Conservation (phyloP, 2,329 filamentous ascomycete genomes). For the Aspergillus eucalypticola region DNA sequence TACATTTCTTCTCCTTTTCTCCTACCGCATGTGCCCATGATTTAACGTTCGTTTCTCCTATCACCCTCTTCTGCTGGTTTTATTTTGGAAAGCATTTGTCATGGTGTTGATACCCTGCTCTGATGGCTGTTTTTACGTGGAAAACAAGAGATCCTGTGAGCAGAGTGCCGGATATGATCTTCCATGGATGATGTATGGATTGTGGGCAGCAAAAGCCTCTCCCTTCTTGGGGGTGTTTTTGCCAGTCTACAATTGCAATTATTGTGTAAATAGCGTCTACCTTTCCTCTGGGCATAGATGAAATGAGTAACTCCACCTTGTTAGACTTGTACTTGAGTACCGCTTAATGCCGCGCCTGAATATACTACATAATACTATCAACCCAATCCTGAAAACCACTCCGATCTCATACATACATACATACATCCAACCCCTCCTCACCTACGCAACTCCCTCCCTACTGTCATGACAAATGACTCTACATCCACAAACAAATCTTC, state of each 20-base stretch:
- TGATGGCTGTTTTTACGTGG: constrained; percentile 32
- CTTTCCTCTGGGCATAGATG: constrained; percentile 35
- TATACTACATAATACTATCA: not conserved
- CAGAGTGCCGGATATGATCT: constrained; percentile 13
- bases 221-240: not conserved
- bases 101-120: constrained; percentile 47
- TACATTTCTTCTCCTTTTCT: constrained; percentile 14
- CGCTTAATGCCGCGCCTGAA: not conserved
- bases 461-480: too few species aligned
- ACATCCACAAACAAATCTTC: constrained; percentile 91
- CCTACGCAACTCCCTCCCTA: not conserved
- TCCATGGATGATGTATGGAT: not conserved
- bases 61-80: constrained; percentile 14
- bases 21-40: constrained; percentile 35
- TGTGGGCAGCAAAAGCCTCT: not conserved
- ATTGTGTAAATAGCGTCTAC: constrained; percentile 28
- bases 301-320: constrained; percentile 24
- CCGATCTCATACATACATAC: not conserved
- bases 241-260: constrained; percentile 7
- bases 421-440: not conserved
- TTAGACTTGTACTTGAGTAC: not conserved
- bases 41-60: constrained; percentile 30
- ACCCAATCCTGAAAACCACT: not conserved
- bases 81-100: constrained; percentile 39
- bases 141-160: constrained; percentile 14